Evolutionary conservation across 1,139 yeast species (phyloP).

Genomic region (Yamadazyma sp.): DNA sequence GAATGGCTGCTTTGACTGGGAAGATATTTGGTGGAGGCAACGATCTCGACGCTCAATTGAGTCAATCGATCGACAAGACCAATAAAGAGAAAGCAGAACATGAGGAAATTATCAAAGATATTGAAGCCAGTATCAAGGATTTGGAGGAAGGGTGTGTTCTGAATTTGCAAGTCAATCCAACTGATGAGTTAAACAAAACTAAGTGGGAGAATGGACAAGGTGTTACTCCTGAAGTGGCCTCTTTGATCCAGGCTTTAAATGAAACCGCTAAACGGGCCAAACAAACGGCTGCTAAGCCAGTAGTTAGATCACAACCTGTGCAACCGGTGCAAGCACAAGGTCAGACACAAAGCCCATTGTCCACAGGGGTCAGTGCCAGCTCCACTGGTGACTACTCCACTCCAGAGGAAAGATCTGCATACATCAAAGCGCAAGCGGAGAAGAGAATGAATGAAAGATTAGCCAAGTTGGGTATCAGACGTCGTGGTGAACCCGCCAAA

Average conservation of each 20-base stretch:
- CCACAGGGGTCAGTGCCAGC: conserved; percentile 14
- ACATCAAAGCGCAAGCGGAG: conserved; percentile 88
- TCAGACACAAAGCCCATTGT: too few species aligned
- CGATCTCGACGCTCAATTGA: conserved; percentile 53
- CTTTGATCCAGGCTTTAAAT: conserved; percentile 59
- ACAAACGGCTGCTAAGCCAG: conserved; percentile 3
- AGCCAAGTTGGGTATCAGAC: conserved; percentile 77
- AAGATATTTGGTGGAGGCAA: conserved; percentile 46
- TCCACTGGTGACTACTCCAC: conserved; percentile 26
- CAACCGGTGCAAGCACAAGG: too few species aligned
- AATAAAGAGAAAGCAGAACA: conserved; percentile 56
- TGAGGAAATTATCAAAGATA: conserved; percentile 63
- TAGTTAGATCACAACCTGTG: too few species aligned
- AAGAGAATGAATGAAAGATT: conserved; percentile 85
- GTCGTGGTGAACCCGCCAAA: conserved; percentile 22
- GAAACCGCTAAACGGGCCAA: conserved; percentile 16
- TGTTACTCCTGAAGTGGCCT: conserved; percentile 59
- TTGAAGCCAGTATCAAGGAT: conserved; percentile 70
- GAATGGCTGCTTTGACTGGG: conserved; percentile 93
- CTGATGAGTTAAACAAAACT: conserved; percentile 55
- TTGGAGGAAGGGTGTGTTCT: conserved; percentile 62
- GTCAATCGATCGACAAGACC: conserved; percentile 54
- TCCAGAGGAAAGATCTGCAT: conserved; percentile 74
- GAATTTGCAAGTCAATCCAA: conserved; percentile 43
- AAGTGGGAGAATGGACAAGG: conserved; percentile 90